Conservation (phyloP, 2,329 filamentous ascomycete species). For the Lecanicillium sp. region DNA sequence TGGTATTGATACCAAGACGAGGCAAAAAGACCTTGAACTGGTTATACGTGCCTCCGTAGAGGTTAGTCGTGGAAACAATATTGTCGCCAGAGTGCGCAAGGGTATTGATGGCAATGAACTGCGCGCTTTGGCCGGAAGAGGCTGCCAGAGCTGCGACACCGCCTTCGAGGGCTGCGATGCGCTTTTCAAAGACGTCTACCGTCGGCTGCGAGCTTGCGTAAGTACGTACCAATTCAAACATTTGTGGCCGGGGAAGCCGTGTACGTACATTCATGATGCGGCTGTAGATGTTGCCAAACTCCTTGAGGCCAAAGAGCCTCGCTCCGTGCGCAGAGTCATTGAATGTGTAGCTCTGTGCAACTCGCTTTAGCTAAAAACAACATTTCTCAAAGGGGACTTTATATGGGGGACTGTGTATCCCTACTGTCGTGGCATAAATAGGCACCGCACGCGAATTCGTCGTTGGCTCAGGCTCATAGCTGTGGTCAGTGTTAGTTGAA, state of each 20-base stretch:
- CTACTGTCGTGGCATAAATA: constrained; percentile 83
- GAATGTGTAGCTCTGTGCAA: constrained; percentile 86
- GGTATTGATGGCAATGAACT: constrained; percentile 81
- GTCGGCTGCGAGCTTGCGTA: constrained; percentile 56
- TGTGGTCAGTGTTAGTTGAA: constrained; percentile 26
- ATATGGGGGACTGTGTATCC: constrained; percentile 31
- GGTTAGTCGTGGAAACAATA: constrained; percentile 81
- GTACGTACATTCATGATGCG: constrained; percentile 77
- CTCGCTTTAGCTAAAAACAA: too few relatives aligned
- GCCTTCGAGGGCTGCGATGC: constrained; percentile 90
- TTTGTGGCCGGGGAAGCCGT: constrained; percentile 18
- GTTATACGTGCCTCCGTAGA: constrained; percentile 96
- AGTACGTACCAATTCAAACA: neutral
- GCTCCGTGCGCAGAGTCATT: constrained; percentile 95
- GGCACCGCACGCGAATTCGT: constrained; percentile 89
- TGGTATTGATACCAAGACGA: constrained; percentile 78
- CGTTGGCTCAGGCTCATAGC: constrained; percentile 68
- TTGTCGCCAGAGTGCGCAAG: constrained; percentile 88
- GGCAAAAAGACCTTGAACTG: constrained; percentile 89
- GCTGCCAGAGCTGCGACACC: constrained; percentile 80
- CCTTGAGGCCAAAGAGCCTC: constrained; percentile 90
- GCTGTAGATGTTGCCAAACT: constrained; percentile 96
- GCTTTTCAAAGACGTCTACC: constrained; percentile 92
- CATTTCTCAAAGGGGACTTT: too few relatives aligned
- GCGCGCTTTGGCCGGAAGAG: constrained; percentile 79